These are phyloP conservation scores for Lupinus albus DNA, from an alignment of 306 rosid species.

Conservation along the genomic window DNA sequence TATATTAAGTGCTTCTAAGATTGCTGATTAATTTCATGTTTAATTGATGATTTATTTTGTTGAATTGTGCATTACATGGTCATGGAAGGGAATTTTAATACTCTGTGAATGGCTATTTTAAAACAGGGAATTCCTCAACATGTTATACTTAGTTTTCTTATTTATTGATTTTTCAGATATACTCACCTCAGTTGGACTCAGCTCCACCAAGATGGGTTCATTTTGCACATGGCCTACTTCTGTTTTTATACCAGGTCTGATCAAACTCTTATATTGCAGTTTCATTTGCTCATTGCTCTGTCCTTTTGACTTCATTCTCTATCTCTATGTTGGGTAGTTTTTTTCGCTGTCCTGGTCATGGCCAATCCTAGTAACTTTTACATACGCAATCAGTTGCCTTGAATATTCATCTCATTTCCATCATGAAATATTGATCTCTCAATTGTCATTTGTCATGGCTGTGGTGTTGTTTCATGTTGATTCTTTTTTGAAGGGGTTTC, in stretches of 20 bases:
- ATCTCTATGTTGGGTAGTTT: constrained; percentile 4
- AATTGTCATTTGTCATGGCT: constrained; percentile 20
- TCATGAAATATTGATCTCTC: constrained; percentile 8
- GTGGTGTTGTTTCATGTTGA: constrained; percentile 21
- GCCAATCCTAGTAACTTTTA: constrained; percentile 14
- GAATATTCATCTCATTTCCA: constrained; percentile 5
- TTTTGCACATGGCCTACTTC: constrained; percentile 87
- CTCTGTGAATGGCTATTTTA: constrained; percentile 20
- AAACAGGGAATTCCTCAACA: constrained; percentile 4
- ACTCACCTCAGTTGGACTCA: constrained; percentile 81
- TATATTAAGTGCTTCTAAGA: constrained; percentile 3
- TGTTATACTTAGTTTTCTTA: constrained; percentile 17
- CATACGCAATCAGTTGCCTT: background rate
- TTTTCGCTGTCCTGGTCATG: constrained; percentile 30
- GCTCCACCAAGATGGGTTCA: constrained; percentile 98
- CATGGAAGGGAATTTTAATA: constrained; percentile 23
- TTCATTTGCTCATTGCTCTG: background rate
- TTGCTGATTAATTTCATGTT: constrained; percentile 20
- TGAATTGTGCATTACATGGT: constrained; percentile 18
- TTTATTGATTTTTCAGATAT: constrained; percentile 57
- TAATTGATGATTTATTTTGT: constrained; percentile 27
- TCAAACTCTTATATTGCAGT: constrained; percentile 17
- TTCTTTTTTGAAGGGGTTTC: background rate
- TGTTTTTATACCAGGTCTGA: constrained; percentile 90
- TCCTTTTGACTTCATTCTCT: background rate